These are phyloP conservation scores for Starmera pachycereana DNA, from an alignment of 805 yeast species.

Conservation along the genomic window DNA sequence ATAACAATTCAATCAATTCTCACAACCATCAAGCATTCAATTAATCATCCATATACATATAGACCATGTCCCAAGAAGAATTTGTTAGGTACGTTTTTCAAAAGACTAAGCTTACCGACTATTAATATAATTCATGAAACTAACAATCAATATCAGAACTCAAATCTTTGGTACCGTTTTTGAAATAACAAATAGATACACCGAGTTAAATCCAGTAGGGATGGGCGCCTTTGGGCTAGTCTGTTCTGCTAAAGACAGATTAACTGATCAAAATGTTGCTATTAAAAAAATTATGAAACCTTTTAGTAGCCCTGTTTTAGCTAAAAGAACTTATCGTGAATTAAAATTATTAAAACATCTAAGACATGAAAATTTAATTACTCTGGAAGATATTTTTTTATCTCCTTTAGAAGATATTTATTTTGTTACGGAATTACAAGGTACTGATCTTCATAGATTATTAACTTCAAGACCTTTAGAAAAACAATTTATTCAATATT, in stretches of 20 bases:
- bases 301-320: slow-evolving; percentile 85
- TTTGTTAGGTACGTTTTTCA: slow-evolving; percentile 4
- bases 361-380: slow-evolving; percentile 88
- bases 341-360: slow-evolving; percentile 86
- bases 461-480: slow-evolving; percentile 90
- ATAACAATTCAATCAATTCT: slow-evolving; percentile 3
- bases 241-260: slow-evolving; percentile 88
- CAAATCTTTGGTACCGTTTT: slow-evolving; percentile 94
- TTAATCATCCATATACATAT: slow-evolving; percentile 17
- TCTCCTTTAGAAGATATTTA: slow-evolving; percentile 93
- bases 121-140: not conserved
- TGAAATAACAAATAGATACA: slow-evolving; percentile 83
- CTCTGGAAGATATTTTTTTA: slow-evolving; percentile 86
- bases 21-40: not conserved
- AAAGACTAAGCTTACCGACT: too few relatives aligned
- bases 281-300: slow-evolving; percentile 98
- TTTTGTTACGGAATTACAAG: slow-evolving; percentile 94
- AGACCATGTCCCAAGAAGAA: slow-evolving; percentile 21
- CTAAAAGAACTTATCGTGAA: slow-evolving; percentile 95
- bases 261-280: slow-evolving; percentile 89
- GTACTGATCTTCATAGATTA: slow-evolving; percentile 89
- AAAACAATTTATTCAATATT: slow-evolving; percentile 93
- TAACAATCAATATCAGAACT: slow-evolving; percentile 38
- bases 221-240: slow-evolving; percentile 99
- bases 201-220: slow-evolving; percentile 93